A percentile compares a stretch with the other conserved stretches of the same genome.
These are phyloP conservation scores for Chondrostereum purpureum DNA, from an alignment of 1,284 basidiomycete species.

Conservation along the genomic window DNA sequence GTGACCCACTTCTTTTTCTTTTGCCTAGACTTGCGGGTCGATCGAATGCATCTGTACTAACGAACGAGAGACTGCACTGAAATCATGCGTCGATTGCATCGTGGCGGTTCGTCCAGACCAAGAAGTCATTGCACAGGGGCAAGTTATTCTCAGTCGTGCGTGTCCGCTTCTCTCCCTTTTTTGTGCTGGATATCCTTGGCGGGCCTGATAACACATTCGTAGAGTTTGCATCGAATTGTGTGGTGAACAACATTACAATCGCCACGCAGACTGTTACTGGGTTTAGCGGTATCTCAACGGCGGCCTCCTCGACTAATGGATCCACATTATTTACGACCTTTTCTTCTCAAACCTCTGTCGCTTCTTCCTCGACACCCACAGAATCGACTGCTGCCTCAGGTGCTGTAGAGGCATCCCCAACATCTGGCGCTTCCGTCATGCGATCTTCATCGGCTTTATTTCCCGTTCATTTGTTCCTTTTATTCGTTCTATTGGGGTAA, in stretches of 20 bases:
- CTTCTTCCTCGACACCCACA: neutral
- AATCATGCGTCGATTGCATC: constrained; percentile 15
- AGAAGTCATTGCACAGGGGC: constrained; percentile 14
- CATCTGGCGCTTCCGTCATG: no score
- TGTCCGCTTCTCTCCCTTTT: neutral
- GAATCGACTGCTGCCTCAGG: neutral
- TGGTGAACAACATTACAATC: constrained; percentile 12
- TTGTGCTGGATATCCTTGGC: neutral
- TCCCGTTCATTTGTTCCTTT: no score
- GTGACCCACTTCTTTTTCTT: neutral
- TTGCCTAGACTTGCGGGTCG: constrained; percentile 14
- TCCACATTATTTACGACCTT: neutral
- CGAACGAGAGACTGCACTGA: constrained; percentile 10
- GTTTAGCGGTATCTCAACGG: constrained; percentile 5
- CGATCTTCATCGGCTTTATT: no score
- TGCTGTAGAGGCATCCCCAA: no score
- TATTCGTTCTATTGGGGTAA: no score
- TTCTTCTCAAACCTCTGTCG: neutral
- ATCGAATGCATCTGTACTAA: constrained; percentile 16
- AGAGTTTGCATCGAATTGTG: constrained; percentile 17
- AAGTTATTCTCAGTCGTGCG: constrained; percentile 17
- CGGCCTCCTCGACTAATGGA: neutral
- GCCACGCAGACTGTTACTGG: constrained; percentile 16
- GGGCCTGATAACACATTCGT: no score
- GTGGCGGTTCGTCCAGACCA: constrained; percentile 12